phyloP scores from a whole-genome alignment of 805 yeast genomes.

The Candida bentonensis region DNA sequence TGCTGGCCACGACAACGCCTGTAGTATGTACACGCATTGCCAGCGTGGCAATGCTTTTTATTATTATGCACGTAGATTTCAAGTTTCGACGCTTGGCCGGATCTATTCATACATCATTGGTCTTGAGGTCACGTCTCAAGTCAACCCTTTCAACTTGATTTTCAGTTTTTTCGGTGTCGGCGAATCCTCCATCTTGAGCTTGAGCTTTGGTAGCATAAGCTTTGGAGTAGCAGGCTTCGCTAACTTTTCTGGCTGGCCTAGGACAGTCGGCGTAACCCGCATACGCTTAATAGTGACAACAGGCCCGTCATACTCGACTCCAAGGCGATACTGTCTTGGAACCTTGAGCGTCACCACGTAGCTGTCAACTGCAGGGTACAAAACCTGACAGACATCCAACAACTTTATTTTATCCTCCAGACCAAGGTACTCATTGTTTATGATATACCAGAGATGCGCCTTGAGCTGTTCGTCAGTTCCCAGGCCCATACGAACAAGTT shows the following conservation, averaged over 20 bases:
- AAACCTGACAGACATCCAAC: slow-evolving; percentile 49
- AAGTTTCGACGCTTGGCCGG: no score
- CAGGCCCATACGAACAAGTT: slow-evolving; percentile 46
- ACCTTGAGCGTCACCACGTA: slow-evolving; percentile 47
- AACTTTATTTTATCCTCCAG: slow-evolving; percentile 46
- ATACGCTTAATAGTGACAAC: background rate
- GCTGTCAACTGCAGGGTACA: slow-evolving; percentile 48
- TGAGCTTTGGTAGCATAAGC: slow-evolving; percentile 4
- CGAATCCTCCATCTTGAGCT: slow-evolving; percentile 3
- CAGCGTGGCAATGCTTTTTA: no score
- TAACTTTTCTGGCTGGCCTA: background rate
- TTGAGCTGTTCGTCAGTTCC: slow-evolving; percentile 39
- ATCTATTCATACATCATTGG: no score
- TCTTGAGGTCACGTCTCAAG: no score
- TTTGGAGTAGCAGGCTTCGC: background rate
- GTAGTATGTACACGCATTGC: no score
- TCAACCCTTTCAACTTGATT: background rate
- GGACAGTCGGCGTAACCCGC: background rate
- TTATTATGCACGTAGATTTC: no score
- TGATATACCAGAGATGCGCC: slow-evolving; percentile 49
- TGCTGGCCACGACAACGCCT: no score
- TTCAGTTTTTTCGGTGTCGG: background rate
- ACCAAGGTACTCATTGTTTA: slow-evolving; percentile 45
- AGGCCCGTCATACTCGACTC: slow-evolving; percentile 38
- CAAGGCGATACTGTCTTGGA: slow-evolving; percentile 57